phyloP scores from a whole-genome alignment of 129 eudicot genomes.

The Flaveria robusta region DNA sequence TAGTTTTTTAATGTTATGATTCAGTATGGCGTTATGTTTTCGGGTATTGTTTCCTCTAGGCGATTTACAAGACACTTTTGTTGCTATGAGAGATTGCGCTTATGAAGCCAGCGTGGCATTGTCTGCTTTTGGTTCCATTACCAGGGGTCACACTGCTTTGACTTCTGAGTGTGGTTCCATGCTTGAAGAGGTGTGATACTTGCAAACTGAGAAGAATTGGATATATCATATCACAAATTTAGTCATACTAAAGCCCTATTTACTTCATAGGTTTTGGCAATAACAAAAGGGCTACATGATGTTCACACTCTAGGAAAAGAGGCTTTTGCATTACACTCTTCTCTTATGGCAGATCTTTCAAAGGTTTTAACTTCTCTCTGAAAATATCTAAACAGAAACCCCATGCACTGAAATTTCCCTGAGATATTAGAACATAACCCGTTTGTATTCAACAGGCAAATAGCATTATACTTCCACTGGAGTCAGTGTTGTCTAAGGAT shows the following conservation, averaged over 20 bases:
- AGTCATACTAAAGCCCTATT: conserved; percentile 16
- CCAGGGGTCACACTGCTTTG: conserved; percentile 85
- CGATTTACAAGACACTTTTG: conserved; percentile 82
- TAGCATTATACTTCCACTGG: conserved; percentile 80
- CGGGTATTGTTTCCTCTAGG: conserved; percentile 48
- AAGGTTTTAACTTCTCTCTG: conserved; percentile 54
- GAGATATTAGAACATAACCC: conserved; percentile 15
- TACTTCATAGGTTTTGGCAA: conserved; percentile 74
- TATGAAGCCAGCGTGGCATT: conserved; percentile 76
- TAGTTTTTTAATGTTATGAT: conserved; percentile 10
- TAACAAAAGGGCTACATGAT: conserved; percentile 84
- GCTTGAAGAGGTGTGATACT: conserved; percentile 90
- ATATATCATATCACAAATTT: conserved; percentile 9
- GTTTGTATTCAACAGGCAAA: conserved; percentile 56
- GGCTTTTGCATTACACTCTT: conserved; percentile 76
- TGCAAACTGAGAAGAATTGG: conserved; percentile 1
- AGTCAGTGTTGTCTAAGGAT: conserved; percentile 79
- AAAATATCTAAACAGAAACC: conserved; percentile 10
- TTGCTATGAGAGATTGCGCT: conserved; percentile 94
- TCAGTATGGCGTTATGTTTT: conserved; percentile 14
- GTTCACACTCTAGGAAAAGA: conserved; percentile 94
- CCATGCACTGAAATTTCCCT: neutral
- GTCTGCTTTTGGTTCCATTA: conserved; percentile 70
- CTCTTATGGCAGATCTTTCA: conserved; percentile 78
- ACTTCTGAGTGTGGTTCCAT: conserved; percentile 98